A percentile compares a stretch with the other conserved stretches of the same genome.
Conservation (phyloP, 2,329 filamentous ascomycete genomes). For the Akanthomyces lecanii region DNA sequence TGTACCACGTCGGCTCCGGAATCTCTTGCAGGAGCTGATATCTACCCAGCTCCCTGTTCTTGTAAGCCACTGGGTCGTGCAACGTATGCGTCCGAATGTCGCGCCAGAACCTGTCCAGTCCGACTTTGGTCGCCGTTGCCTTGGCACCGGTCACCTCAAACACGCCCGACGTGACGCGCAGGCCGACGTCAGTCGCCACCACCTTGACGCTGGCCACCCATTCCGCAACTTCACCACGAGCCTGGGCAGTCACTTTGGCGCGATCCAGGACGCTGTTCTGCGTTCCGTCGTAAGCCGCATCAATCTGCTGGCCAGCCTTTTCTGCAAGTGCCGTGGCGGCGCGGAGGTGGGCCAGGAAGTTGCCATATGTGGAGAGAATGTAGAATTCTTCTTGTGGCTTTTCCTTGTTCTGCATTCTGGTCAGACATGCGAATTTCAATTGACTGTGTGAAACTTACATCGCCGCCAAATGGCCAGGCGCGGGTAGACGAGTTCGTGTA, state of each 20-base stretch:
- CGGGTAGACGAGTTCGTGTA: constrained; percentile 56
- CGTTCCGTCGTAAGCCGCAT: constrained; percentile 40
- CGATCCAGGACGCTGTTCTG: constrained; percentile 34
- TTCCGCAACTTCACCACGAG: constrained; percentile 58
- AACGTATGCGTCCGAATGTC: constrained; percentile 62
- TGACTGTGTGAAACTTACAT: constrained; percentile 35
- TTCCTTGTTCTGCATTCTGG: constrained; percentile 43
- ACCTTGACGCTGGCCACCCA: constrained; percentile 61
- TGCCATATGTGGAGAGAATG: constrained; percentile 60
- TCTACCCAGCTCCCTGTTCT: constrained; percentile 58
- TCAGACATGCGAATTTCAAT: constrained; percentile 2
- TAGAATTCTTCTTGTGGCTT: constrained; percentile 60
- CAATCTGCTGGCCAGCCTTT: constrained; percentile 46
- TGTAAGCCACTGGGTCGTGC: constrained; percentile 65
- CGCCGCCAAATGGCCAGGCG: constrained; percentile 60
- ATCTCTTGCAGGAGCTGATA: constrained; percentile 53
- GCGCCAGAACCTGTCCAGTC: constrained; percentile 62
- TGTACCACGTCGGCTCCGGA: constrained; percentile 60
- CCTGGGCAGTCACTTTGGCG: constrained; percentile 42
- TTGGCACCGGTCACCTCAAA: constrained; percentile 61
- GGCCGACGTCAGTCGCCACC: constrained; percentile 55
- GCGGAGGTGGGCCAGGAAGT: constrained; percentile 57
- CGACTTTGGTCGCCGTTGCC: constrained; percentile 53
- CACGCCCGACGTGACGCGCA: constrained; percentile 55
- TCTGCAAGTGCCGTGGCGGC: constrained; percentile 57